phyloP scores from a whole-genome alignment of 257 asterid genomes.

The Leonotis leonurus region DNA sequence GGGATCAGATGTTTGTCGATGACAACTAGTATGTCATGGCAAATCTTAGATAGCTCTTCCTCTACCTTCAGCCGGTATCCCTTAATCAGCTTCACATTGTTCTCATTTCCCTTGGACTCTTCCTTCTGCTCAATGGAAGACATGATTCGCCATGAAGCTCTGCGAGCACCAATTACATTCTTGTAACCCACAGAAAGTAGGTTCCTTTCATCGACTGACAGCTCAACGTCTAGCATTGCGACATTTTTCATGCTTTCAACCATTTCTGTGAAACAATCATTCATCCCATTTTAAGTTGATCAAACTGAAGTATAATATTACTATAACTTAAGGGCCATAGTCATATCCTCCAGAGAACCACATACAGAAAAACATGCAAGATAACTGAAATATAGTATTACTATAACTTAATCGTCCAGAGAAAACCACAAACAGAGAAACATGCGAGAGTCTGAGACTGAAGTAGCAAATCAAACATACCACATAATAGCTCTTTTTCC shows the following conservation, averaged over 20 bases:
- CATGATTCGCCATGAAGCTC: constrained; percentile 88
- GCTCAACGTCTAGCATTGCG: constrained; percentile 66
- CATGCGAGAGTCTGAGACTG: too few species aligned
- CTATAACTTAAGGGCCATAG: neutral
- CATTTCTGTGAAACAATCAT: constrained; percentile 43
- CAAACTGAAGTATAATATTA: neutral
- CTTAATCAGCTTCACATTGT: constrained; percentile 58
- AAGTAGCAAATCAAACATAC: neutral
- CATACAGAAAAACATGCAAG: neutral
- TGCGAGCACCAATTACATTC: constrained; percentile 79
- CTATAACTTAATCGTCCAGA: too few species aligned
- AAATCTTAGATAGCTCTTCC: constrained; percentile 69
- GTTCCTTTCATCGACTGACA: constrained; percentile 78
- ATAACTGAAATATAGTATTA: neutral
- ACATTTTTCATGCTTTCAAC: constrained; percentile 72
- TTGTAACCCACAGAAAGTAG: constrained; percentile 80
- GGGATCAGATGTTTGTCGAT: constrained; percentile 71
- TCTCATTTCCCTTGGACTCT: constrained; percentile 71
- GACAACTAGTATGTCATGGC: constrained; percentile 56
- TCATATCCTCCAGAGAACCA: neutral
- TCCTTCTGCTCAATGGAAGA: constrained; percentile 79
- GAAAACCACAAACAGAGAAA: too few species aligned
- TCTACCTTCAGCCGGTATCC: constrained; percentile 69
- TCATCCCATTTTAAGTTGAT: neutral
- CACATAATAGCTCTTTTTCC: neutral